phyloP scores from a whole-genome alignment of 768 basidiomycete species.

The Psilocybe cyanescens region DNA sequence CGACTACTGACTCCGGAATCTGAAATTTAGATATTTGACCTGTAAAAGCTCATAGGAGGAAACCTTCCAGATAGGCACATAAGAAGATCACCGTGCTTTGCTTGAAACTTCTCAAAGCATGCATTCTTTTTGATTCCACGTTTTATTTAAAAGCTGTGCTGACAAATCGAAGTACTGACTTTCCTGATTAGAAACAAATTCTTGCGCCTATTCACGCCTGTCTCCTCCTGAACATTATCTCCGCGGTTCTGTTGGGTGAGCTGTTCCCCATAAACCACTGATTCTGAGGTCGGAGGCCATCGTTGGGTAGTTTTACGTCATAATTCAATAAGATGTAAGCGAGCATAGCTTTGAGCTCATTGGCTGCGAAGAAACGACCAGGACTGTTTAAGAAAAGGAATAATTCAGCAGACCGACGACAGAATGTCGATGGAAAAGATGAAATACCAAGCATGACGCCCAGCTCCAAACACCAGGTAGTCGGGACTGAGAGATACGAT shows the following conservation, averaged over 20 bases:
- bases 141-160: too few species aligned
- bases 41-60: too few species aligned
- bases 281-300: constrained; percentile 28
- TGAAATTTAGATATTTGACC: too few species aligned
- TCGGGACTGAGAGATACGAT: constrained; percentile 30
- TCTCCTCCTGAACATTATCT: constrained; percentile 12
- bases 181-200: too few species aligned
- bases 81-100: too few species aligned
- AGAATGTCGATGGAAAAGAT: background rate
- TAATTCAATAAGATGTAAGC: constrained; percentile 44
- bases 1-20: too few species aligned
- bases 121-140: too few species aligned
- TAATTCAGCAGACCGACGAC: too few species aligned
- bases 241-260: constrained; percentile 9
- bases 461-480: constrained; percentile 38
- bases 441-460: constrained; percentile 29
- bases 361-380: constrained; percentile 47
- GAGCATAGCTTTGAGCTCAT: constrained; percentile 31
- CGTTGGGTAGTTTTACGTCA: constrained; percentile 38
- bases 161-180: too few species aligned
- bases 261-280: constrained; percentile 17
- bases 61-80: too few species aligned
- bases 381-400: constrained; percentile 19
- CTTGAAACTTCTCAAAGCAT: too few species aligned
- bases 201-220: background rate